A percentile compares a stretch with the other conserved stretches of the same genome.
Evolutionary conservation across 164 flowering plant species (phyloP).

Genomic region (Tetrastigma voinierianum): DNA sequence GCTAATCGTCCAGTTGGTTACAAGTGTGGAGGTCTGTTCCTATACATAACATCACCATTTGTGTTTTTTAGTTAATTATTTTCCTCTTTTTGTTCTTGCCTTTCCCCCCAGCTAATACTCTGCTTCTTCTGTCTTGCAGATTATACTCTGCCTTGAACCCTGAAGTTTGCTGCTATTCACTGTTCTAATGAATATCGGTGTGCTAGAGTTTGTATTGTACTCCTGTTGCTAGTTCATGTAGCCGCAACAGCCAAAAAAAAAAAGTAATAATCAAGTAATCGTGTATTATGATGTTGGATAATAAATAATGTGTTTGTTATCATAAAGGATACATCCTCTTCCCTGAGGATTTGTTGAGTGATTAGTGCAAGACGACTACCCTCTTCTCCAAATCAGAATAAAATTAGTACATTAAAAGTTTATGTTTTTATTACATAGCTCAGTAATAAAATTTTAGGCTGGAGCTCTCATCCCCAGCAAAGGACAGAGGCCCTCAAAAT

Average conservation of each 20-base stretch:
- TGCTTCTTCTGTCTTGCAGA: conserved; percentile 38
- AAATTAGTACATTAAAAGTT: no score
- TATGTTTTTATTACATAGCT: no score
- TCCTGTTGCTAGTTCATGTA: neutral
- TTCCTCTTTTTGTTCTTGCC: neutral
- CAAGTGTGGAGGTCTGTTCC: conserved; percentile 63
- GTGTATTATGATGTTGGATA: neutral
- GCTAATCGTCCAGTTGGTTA: conserved; percentile 70
- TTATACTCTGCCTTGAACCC: conserved; percentile 49
- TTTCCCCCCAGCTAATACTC: neutral
- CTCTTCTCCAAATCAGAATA: no score
- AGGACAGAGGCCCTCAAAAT: no score
- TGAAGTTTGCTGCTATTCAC: neutral
- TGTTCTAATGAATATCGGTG: neutral
- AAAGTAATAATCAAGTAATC: neutral
- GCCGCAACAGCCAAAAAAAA: neutral
- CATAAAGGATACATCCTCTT: no score
- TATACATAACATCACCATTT: no score
- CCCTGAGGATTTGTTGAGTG: no score
- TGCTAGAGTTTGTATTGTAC: neutral
- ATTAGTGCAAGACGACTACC: no score
- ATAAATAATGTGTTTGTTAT: neutral
- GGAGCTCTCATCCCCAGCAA: no score
- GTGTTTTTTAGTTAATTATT: neutral
- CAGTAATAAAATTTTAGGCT: no score